Evolutionary conservation across 176 grass and related monocot genomes (phyloP).

Genomic region (Puccinellia tenuiflora): DNA sequence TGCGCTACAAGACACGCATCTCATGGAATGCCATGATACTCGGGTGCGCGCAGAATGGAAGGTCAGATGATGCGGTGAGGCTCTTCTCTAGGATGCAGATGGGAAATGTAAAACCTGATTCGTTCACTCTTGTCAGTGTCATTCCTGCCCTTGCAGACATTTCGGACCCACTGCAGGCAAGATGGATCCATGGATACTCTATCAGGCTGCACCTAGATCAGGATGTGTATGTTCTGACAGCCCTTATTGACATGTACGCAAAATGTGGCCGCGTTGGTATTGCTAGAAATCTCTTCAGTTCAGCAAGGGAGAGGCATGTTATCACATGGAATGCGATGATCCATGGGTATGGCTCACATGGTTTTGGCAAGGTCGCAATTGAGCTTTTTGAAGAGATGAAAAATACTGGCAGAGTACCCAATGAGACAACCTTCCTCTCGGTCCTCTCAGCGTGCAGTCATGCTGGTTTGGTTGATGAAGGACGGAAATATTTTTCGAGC

Average conservation of each 20-base stretch:
- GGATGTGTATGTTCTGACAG: constrained; percentile 47
- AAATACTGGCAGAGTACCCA: constrained; percentile 27
- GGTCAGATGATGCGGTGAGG: constrained; percentile 31
- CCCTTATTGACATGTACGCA: constrained; percentile 56
- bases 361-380: constrained; percentile 41
- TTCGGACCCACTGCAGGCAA: constrained; percentile 53
- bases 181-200: constrained; percentile 64
- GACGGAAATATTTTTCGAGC: constrained; percentile 45
- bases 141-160: constrained; percentile 48
- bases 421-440: constrained; percentile 46
- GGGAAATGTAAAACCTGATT: constrained; percentile 51
- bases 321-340: constrained; percentile 75
- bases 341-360: constrained; percentile 61
- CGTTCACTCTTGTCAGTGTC: constrained; percentile 59
- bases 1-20: constrained; percentile 35
- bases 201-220: constrained; percentile 35
- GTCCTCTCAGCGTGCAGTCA: constrained; percentile 57
- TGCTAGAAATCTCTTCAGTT: constrained; percentile 56
- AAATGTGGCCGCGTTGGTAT: constrained; percentile 36
- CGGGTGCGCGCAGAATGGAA: constrained; percentile 42
- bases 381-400: constrained; percentile 70
- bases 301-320: constrained; percentile 41
- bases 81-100: constrained; percentile 52
- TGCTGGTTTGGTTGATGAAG: constrained; percentile 57
- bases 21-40: constrained; percentile 74